phyloP scores from a whole-genome alignment of 176 grass and related monocot genomes.

The Oryza glumipatula region DNA sequence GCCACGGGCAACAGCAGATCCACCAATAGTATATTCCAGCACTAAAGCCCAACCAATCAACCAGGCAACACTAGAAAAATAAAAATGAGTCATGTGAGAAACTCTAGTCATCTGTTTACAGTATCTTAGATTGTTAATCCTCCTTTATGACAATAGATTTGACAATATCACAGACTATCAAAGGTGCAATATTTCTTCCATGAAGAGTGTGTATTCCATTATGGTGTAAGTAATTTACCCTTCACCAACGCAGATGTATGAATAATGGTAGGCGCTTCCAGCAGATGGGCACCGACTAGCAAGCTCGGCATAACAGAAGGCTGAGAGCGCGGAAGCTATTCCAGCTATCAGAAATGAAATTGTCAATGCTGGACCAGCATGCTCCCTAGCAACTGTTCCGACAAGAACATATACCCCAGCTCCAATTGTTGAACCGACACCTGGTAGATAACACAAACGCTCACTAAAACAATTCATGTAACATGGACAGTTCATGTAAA shows the following conservation, averaged over 20 bases:
- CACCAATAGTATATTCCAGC: constrained; percentile 94
- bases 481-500: not conserved
- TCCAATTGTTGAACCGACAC: constrained; percentile 78
- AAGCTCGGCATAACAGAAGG: constrained; percentile 90
- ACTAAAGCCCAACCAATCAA: constrained; percentile 97
- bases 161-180: not conserved
- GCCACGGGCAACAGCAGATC: constrained; percentile 93
- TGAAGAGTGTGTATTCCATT: constrained; percentile 20
- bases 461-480: not conserved
- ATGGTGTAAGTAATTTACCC: constrained; percentile 55
- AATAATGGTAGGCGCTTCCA: constrained; percentile 85
- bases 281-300: constrained; percentile 84
- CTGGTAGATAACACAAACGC: constrained; percentile 42
- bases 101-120: constrained; percentile 32
- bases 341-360: constrained; percentile 88
- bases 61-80: constrained; percentile 81
- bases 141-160: constrained; percentile 23
- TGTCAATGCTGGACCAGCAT: constrained; percentile 72
- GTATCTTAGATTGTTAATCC: not conserved
- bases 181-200: constrained; percentile 13
- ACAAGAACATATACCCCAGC: constrained; percentile 86
- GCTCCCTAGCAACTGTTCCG: constrained; percentile 78
- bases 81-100: constrained; percentile 35
- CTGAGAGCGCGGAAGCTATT: constrained; percentile 81
- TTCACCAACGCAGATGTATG: constrained; percentile 85